Base-by-base conservation (phyloP, 2,329 filamentous ascomycete genomes). In the Hysterium pulicare region DNA sequence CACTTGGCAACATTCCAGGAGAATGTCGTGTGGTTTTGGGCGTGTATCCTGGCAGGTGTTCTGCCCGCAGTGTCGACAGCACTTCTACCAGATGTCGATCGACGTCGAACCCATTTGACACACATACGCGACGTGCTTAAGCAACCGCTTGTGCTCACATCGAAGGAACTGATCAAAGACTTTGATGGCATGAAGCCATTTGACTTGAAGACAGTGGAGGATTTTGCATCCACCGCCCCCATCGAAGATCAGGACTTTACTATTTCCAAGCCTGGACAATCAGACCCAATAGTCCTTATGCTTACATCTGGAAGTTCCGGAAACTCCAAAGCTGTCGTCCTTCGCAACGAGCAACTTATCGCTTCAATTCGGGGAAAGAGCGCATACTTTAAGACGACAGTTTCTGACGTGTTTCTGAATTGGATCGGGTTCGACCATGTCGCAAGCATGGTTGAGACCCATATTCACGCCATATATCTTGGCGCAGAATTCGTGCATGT, bases 371-470 rank as follows among this genome's bases (percentile, higher is more conserved):
- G 40, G 2, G 72, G 71, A 15, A 78, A 78, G 50, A 41, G 46
- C 2, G 30, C 43, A 1, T 23, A 39, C 24, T 22, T 11, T 11
- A 11, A 21, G 22, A 9, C 47, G 36, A 23, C 40, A 23, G 33
- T 19, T 20, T 17, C 47, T 19, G 44, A 42, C n/a, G 36, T 47
- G 2, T 51, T 62, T 26, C 37, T 78, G 3, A 74, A 71, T 45
- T 78, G 74, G 74, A 69, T 77, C 11, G 67, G 67, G 0, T 57
- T 79, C 7, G 77, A 81, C 45, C 78, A 81, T 44, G 75, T 79
- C 9, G 78, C 72, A 0, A 71, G 61, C 45, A 57, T 82, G 2
- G 60, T 67, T 1, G 74, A 82, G 40, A 70, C 74, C 13, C 78
- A 81, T 48, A 53, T 81, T 0, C 70, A 70, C 13, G 73, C 77